phyloP scores from a whole-genome alignment of 148 eudicot species.

The Hydrangea macrophylla region DNA sequence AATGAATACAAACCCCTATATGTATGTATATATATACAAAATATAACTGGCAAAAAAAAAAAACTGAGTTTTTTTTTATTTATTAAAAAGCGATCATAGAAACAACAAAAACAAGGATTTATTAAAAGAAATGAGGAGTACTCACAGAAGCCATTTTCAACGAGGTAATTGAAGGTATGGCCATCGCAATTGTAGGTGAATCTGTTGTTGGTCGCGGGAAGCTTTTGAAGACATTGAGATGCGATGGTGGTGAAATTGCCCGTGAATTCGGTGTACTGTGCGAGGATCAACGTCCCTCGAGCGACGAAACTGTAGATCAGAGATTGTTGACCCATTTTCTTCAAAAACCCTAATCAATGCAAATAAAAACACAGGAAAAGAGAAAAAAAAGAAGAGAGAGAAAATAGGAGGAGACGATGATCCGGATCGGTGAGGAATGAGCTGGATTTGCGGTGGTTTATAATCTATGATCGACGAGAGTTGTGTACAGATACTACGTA shows the following conservation, averaged over 20 bases:
- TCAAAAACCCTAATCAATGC: background rate
- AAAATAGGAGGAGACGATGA: background rate
- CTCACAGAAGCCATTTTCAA: constrained; percentile 27
- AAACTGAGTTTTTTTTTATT: background rate
- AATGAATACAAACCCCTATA: background rate
- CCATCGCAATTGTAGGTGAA: constrained; percentile 30
- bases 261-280: constrained; percentile 23
- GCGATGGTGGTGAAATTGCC: constrained; percentile 28
- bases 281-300: constrained; percentile 25
- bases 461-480: background rate
- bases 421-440: background rate
- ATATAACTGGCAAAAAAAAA: background rate
- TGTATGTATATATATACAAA: too few relatives aligned
- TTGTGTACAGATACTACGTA: background rate
- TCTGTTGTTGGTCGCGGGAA: constrained; percentile 21
- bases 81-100: background rate
- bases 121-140: background rate
- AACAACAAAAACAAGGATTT: background rate
- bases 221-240: constrained; percentile 25
- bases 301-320: constrained; percentile 31
- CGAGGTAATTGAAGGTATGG: constrained; percentile 26
- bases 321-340: constrained; percentile 16
- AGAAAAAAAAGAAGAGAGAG: background rate
- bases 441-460: constrained; percentile 2
- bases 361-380: background rate